Conservation (phyloP, 148 eudicot species). For the Amaranthus cruentus region DNA sequence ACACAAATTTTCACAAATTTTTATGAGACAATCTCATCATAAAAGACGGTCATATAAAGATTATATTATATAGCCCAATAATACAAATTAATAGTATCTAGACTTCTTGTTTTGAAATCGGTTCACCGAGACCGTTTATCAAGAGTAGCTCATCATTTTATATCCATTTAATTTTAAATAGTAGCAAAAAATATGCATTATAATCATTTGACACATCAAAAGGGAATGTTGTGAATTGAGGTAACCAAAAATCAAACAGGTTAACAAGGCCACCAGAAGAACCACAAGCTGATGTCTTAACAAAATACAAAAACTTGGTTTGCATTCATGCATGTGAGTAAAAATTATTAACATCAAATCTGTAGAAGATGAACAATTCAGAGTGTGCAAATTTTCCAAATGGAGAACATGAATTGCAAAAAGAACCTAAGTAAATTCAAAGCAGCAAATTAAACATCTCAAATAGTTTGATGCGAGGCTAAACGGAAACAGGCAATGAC, state of each 20-base stretch:
- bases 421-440: conserved; percentile 9
- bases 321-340: not conserved
- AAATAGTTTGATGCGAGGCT: conserved; percentile 7
- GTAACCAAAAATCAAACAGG: not conserved
- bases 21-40: too few relatives aligned
- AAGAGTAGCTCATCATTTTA: too few relatives aligned
- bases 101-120: too few relatives aligned
- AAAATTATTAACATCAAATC: not conserved
- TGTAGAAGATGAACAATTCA: not conserved
- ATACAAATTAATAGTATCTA: too few relatives aligned
- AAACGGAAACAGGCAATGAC: conserved; percentile 6
- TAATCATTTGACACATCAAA: too few relatives aligned
- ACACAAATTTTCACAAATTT: too few relatives aligned
- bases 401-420: conserved; percentile 6
- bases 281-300: not conserved
- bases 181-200: too few relatives aligned
- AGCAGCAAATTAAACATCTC: conserved; percentile 14
- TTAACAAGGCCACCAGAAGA: not conserved
- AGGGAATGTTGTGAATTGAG: too few relatives aligned
- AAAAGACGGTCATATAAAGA: too few relatives aligned
- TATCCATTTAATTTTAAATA: too few relatives aligned
- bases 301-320: not conserved
- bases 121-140: too few relatives aligned
- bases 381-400: conserved; percentile 1
- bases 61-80: too few relatives aligned